Base-by-base conservation (phyloP, 495 filamentous ascomycete genomes). In the Aspergillus olivimuriae region DNA sequence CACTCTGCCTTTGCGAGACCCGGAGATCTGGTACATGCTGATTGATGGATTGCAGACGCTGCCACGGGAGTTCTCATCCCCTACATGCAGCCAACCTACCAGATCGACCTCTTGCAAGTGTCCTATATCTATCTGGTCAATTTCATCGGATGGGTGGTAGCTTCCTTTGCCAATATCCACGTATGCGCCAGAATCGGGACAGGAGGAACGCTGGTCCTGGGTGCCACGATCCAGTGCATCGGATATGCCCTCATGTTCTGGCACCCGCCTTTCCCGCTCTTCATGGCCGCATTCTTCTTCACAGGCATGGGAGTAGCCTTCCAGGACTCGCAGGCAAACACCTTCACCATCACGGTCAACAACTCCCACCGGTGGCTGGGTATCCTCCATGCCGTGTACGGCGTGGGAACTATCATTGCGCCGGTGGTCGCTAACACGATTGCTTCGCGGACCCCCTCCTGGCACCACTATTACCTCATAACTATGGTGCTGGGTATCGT, bases 351-450 rank as follows among this genome's bases (percentile, higher is more conserved):
- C 36, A 65, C 60, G 7, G 57, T 68, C 14, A 56, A 60, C 17
- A 64, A 62, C 22, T 63, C 72, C 4, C 75, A 81, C 45, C 59
- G 74, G 20, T 79, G 76, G 76, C 56, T 81, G 3, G 74, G 73
- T 5, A 64, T 77, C 41, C 73, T 79, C 14, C 76, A 81, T 55
- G 72, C 70, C 28, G 67, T 72, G 56, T 81, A 76, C 41, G 73
- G 72, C 17, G 60, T 72, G 1, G 75, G 75, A 0, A 70, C 67
- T 11, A 59, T 81, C 3, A 60, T 76, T 4, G 62, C 55, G 0
- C 75, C 77, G 12, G 65, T 81, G 47, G 61, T 73, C 4, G 73
- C 73, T 0, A 73, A 72, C 1, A 53, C 65, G 7, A 66, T 78
- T 20, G 72, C 70, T n/a, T 43, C 49, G 3, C 46, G 33, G 16